phyloP scores from a whole-genome alignment of 805 yeast genomes.

The Candida ipomoeae region DNA sequence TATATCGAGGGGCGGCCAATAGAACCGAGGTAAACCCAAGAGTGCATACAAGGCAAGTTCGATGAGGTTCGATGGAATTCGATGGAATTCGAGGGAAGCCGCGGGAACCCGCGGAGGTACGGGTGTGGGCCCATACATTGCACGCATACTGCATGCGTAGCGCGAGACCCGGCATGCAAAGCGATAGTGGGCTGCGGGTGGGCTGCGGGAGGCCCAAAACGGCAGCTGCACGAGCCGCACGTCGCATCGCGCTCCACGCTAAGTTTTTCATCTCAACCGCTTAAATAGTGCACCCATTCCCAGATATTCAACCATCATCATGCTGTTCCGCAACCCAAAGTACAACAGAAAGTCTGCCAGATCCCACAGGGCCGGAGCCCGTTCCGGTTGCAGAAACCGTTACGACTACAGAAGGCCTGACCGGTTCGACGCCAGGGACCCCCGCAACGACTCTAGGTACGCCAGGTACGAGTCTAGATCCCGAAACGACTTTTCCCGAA shows the following conservation, averaged over 20 bases:
- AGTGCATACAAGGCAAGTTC: neutral
- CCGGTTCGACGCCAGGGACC: too few species aligned
- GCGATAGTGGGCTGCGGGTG: neutral
- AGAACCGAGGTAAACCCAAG: neutral
- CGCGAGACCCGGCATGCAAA: neutral
- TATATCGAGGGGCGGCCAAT: neutral
- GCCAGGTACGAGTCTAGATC: neutral
- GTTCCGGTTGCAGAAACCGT: conserved; percentile 5
- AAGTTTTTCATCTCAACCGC: conserved; percentile 1
- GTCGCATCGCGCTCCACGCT: conserved; percentile 15
- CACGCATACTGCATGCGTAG: neutral
- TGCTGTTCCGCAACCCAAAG: conserved; percentile 19
- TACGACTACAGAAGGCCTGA: neutral
- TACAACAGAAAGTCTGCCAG: conserved; percentile 24
- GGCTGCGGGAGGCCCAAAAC: conserved; percentile 1
- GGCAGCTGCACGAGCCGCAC: conserved; percentile 15
- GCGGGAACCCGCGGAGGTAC: neutral
- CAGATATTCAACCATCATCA: neutral
- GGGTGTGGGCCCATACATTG: neutral
- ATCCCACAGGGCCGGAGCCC: conserved; percentile 11
- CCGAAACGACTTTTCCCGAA: neutral
- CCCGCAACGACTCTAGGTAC: conserved; percentile 2
- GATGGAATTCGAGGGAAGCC: neutral
- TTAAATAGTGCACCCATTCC: conserved; percentile 9
- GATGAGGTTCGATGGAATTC: neutral